Conservation (phyloP, 2,329 filamentous ascomycete genomes). For the Dactylellina parvicollis region DNA sequence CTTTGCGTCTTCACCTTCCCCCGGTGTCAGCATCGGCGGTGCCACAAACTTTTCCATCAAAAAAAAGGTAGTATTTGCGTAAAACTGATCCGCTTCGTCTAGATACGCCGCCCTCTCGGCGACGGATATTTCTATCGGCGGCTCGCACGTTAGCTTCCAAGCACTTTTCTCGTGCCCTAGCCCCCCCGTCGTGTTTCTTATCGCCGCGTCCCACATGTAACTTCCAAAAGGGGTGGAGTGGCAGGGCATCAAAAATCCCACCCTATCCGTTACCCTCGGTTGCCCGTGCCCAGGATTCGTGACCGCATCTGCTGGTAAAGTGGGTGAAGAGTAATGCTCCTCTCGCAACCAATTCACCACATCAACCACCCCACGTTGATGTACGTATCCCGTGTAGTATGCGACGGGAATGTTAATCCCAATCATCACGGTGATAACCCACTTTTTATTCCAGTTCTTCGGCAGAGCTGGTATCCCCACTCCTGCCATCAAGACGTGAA, state of each 20-base stretch:
- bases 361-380: conserved; percentile 81
- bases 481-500: conserved; percentile 81
- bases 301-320: conserved; percentile 13
- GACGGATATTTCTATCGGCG: conserved; percentile 35
- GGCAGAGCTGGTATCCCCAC: conserved; percentile 58
- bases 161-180: conserved; percentile 62
- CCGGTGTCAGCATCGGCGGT: conserved; percentile 31
- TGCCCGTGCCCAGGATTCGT: neutral
- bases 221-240: conserved; percentile 91
- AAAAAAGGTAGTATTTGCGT: conserved; percentile 72
- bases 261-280: conserved; percentile 62
- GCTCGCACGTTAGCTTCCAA: conserved; percentile 22
- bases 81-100: conserved; percentile 93
- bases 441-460: conserved; percentile 35
- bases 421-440: conserved; percentile 62
- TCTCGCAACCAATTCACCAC: conserved; percentile 79
- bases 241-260: conserved; percentile 91
- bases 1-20: conserved; percentile 5
- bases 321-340: conserved; percentile 61
- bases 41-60: conserved; percentile 63
- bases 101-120: conserved; percentile 74
- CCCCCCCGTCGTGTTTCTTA: conserved; percentile 62
- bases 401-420: conserved; percentile 76
- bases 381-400: conserved; percentile 76
- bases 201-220: conserved; percentile 71